Conservation (phyloP, 148 eudicot species). For the Amaranthus palmeri region DNA sequence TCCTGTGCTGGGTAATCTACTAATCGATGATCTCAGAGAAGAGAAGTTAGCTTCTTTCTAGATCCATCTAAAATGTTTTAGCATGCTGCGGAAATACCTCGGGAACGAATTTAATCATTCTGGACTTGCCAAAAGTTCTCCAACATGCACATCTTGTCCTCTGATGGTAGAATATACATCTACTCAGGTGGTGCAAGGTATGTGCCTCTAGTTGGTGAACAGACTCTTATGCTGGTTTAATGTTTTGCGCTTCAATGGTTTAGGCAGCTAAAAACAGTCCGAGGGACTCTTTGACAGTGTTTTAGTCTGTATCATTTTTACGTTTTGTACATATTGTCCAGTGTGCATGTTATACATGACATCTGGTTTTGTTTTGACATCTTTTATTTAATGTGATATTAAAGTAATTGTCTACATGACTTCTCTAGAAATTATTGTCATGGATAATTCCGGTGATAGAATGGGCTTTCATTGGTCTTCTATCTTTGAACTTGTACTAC, state of each 20-base stretch:
- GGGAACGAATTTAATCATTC: background rate
- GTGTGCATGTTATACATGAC: background rate
- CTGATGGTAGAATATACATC: slow-evolving; percentile 6
- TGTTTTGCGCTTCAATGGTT: background rate
- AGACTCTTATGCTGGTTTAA: background rate
- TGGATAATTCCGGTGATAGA: background rate
- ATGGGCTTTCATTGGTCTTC: background rate
- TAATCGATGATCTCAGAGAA: slow-evolving; percentile 6
- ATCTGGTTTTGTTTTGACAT: background rate
- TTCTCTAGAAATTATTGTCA: background rate
- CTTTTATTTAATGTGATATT: background rate
- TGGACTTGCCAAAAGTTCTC: background rate
- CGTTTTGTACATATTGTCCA: background rate
- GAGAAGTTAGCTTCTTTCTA: slow-evolving; percentile 7
- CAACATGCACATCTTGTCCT: background rate
- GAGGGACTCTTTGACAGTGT: background rate
- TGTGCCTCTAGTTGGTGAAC: slow-evolving; percentile 12
- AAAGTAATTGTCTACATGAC: background rate
- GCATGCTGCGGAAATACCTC: background rate
- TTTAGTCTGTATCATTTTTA: background rate
- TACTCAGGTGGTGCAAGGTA: slow-evolving; percentile 15
- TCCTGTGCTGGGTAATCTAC: slow-evolving; percentile 3
- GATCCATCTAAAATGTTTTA: background rate
- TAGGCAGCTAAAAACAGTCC: background rate
- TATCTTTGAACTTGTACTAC: background rate